Percentiles rank a stretch among this genome's conserved stretches.
Conservation (phyloP, 2,329 filamentous ascomycete species). For the Colletotrichum graminicola region DNA sequence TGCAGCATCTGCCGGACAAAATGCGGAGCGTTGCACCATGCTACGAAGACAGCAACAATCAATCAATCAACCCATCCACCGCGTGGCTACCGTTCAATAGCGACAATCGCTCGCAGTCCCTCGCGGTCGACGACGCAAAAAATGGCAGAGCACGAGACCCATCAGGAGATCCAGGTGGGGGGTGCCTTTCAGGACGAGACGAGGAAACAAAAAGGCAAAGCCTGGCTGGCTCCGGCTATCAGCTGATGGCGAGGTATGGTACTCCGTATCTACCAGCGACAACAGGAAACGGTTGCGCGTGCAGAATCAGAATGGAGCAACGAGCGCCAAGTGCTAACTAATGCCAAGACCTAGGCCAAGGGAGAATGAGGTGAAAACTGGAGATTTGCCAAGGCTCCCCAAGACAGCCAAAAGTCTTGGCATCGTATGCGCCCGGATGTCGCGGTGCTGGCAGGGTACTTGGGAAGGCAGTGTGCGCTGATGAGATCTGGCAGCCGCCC, state of each 20-base stretch:
- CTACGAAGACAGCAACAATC: constrained; percentile 2
- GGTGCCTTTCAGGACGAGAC: neutral
- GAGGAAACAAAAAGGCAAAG: constrained; percentile 13
- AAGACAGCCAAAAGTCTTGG: constrained; percentile 42
- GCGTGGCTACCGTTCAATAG: constrained; percentile 2
- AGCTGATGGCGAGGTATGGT: constrained; percentile 33
- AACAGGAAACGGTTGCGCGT: constrained; percentile 36
- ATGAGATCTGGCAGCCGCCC: neutral
- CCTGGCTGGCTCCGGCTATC: constrained; percentile 30
- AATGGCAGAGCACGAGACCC: neutral
- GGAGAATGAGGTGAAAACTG: constrained; percentile 34
- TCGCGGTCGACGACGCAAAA: neutral
- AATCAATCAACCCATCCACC: no score
- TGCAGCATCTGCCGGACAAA: neutral
- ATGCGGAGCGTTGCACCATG: neutral
- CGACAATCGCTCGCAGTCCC: neutral
- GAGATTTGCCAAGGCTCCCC: constrained; percentile 40
- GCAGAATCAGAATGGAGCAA: constrained; percentile 36
- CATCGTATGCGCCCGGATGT: constrained; percentile 42
- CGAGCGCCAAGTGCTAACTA: constrained; percentile 29
- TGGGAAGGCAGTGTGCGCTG: neutral
- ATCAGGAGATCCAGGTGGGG: neutral
- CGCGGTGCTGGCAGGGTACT: constrained; percentile 37
- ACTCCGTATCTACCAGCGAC: constrained; percentile 18
- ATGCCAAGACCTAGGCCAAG: constrained; percentile 39